A percentile compares a stretch with the other conserved stretches of the same genome.
These are phyloP conservation scores for Neopestalotiopsis clavispora DNA, from an alignment of 2,329 filamentous ascomycete genomes.

Conservation along the genomic window DNA sequence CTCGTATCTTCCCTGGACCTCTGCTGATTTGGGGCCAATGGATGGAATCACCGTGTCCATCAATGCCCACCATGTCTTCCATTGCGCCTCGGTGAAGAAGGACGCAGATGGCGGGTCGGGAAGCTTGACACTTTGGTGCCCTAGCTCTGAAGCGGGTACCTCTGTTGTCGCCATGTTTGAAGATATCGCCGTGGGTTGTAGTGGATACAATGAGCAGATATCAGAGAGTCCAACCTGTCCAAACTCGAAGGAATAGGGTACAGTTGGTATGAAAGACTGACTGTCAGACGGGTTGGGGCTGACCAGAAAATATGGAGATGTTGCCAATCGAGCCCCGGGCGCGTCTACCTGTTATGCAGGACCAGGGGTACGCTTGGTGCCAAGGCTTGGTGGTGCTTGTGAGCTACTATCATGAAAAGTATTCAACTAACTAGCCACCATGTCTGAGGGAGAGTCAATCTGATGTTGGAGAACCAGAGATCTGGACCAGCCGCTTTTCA, in stretches of 20 bases:
- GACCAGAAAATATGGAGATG: background rate
- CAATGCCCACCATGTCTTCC: constrained; percentile 37
- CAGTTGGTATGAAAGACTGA: too few species aligned
- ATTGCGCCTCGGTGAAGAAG: constrained; percentile 37
- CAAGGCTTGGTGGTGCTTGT: background rate
- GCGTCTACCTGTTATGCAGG: background rate
- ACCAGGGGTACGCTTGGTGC: background rate
- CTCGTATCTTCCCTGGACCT: constrained; percentile 27
- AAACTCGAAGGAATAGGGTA: too few species aligned
- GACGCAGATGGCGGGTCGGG: constrained; percentile 13
- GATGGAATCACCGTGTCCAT: constrained; percentile 50
- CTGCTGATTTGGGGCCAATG: constrained; percentile 34
- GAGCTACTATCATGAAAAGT: background rate
- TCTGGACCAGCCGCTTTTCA: background rate
- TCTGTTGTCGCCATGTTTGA: background rate
- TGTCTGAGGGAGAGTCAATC: background rate
- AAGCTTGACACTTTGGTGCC: constrained; percentile 10
- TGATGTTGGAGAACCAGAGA: background rate
- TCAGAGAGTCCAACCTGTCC: background rate
- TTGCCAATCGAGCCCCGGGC: background rate
- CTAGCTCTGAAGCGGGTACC: background rate
- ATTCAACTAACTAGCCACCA: background rate
- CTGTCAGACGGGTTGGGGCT: too few species aligned
- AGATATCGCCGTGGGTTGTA: background rate
- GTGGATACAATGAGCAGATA: background rate